Percentiles rank a stretch among this genome's conserved stretches.
These are phyloP conservation scores for Funneliformis geosporum DNA, from an alignment of 192 early-diverging fungal species.

Conservation along the genomic window DNA sequence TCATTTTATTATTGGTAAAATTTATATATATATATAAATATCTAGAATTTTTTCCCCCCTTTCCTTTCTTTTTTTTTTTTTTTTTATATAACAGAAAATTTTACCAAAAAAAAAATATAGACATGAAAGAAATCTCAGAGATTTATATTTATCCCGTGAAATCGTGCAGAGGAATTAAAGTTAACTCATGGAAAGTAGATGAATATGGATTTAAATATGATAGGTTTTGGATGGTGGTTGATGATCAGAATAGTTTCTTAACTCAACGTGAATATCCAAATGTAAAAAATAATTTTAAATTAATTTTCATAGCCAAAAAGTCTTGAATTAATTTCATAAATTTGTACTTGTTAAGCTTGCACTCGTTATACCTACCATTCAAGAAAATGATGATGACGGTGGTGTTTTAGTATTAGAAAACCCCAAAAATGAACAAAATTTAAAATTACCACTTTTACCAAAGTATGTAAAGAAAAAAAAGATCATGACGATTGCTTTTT, in stretches of 20 bases:
- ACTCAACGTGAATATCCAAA: conserved; percentile 32
- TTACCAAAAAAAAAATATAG: not conserved
- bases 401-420: not conserved
- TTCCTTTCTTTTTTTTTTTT: too few species aligned
- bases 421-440: not conserved
- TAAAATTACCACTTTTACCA: conserved; percentile 16
- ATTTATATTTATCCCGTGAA: conserved; percentile 58
- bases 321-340: too few species aligned
- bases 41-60: too few species aligned
- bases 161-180: conserved; percentile 52
- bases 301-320: too few species aligned
- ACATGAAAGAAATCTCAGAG: not conserved
- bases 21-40: too few species aligned
- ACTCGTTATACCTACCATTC: not conserved
- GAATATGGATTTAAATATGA: conserved; percentile 36
- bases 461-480: conserved; percentile 2
- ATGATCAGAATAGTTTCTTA: conserved; percentile 29
- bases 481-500: not conserved
- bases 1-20: too few species aligned
- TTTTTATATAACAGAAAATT: not conserved
- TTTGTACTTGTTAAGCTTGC: not conserved
- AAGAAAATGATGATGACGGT: not conserved
- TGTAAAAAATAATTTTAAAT: too few species aligned
- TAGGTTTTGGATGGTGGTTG: conserved; percentile 35
- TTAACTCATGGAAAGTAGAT: conserved; percentile 27